Evolutionary conservation across 176 grass and related monocot species (phyloP).

Genomic region (Paspalum notatum): DNA sequence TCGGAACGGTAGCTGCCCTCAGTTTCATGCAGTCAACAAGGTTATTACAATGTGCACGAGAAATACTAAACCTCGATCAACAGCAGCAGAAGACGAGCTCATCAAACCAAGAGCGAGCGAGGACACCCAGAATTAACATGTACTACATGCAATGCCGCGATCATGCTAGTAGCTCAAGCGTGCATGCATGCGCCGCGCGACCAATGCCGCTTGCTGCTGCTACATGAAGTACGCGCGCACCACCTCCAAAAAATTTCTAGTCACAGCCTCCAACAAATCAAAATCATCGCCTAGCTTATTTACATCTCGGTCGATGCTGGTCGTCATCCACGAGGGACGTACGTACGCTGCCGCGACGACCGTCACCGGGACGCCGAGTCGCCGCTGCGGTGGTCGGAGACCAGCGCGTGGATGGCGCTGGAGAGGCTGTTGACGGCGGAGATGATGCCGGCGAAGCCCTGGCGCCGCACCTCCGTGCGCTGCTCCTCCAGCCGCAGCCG

Average conservation of each 20-base stretch:
- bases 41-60: too few species aligned
- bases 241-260: conserved; percentile 32
- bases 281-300: conserved; percentile 41
- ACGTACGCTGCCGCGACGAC: background rate
- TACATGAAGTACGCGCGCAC: background rate
- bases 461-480: conserved; percentile 82
- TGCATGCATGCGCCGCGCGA: background rate
- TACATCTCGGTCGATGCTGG: conserved; percentile 45
- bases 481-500: conserved; percentile 82
- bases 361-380: conserved; percentile 53
- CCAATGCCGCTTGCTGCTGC: background rate
- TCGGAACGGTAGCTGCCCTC: too few species aligned
- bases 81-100: background rate
- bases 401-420: conserved; percentile 84
- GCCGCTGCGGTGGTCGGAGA: conserved; percentile 76
- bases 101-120: background rate
- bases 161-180: background rate
- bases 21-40: too few species aligned
- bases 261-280: conserved; percentile 13
- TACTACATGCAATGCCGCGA: background rate
- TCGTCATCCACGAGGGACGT: background rate
- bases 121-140: too few species aligned
- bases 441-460: conserved; percentile 81
- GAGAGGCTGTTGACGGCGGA: conserved; percentile 92
- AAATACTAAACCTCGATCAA: too few species aligned